Percentiles rank a stretch among this genome's conserved stretches.
phyloP scores from a whole-genome alignment of 2,329 filamentous ascomycete genomes.

The Penicillium sp. region DNA sequence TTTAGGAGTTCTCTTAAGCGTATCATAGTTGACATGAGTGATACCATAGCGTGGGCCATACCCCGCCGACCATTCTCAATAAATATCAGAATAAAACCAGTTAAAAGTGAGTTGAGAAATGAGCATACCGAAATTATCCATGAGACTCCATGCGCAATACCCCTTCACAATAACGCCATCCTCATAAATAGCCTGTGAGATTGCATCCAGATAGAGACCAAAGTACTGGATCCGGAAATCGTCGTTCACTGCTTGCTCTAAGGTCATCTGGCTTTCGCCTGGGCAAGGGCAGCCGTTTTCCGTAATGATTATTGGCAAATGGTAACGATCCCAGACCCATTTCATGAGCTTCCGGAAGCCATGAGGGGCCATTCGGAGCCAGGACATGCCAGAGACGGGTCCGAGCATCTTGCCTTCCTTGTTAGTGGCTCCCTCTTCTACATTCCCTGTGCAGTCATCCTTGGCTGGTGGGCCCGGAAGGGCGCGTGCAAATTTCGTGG shows the following conservation, averaged over 20 bases:
- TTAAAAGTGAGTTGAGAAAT: too few species aligned
- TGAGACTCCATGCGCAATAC: constrained; percentile 19
- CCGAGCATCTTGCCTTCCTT: constrained; percentile 3
- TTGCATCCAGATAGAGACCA: not conserved
- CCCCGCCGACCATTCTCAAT: constrained; percentile 23
- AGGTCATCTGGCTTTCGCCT: not conserved
- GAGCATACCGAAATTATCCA: constrained; percentile 23
- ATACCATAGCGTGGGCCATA: constrained; percentile 17
- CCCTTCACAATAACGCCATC: constrained; percentile 11
- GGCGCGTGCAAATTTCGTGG: constrained; percentile 11
- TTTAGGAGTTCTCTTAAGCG: constrained; percentile 11
- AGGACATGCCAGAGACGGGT: constrained; percentile 3
- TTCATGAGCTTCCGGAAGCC: not conserved
- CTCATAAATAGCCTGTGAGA: not conserved
- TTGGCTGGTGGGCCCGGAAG: constrained; percentile 34
- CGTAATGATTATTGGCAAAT: not conserved
- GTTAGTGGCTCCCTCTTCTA: constrained; percentile 11
- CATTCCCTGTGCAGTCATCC: constrained; percentile 16
- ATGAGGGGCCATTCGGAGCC: not conserved
- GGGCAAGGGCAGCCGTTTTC: not conserved
- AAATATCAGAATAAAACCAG: too few species aligned
- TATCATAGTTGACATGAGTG: constrained; percentile 13
- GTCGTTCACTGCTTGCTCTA: not conserved
- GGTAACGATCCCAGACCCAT: not conserved
- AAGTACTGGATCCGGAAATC: not conserved